phyloP scores from a whole-genome alignment of 352 stramenopile species.

The Stramenopiles sp. region DNA sequence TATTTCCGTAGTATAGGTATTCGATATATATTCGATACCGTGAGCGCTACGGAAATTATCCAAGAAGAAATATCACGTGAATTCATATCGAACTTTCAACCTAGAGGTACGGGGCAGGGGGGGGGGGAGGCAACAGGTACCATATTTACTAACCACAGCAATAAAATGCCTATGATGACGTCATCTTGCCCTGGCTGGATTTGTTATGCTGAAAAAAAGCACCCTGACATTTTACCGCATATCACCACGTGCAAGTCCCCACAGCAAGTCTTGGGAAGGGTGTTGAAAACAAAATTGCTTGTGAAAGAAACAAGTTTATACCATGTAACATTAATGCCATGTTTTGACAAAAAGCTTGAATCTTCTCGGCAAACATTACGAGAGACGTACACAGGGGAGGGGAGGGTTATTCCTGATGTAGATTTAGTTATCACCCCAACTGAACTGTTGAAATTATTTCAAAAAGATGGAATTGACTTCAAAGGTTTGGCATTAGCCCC shows the following conservation, averaged over 20 bases:
- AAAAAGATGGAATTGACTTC: conserved; percentile 21
- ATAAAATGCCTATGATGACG: conserved; percentile 71
- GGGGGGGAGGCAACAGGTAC: no score
- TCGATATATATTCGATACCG: not conserved
- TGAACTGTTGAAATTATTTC: conserved; percentile 40
- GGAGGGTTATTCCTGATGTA: conserved; percentile 49
- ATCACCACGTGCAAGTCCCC: conserved; percentile 82
- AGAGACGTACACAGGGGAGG: conserved; percentile 28
- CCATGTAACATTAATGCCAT: conserved; percentile 89
- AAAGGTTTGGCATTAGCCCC: conserved; percentile 36
- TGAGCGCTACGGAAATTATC: not conserved
- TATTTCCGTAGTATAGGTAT: not conserved
- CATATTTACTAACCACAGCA: no score
- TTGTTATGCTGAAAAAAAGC: conserved; percentile 90
- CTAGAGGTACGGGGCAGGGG: no score
- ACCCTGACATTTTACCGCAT: conserved; percentile 74
- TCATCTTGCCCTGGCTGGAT: conserved; percentile 89
- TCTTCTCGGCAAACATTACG: conserved; percentile 70
- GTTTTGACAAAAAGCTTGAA: conserved; percentile 97
- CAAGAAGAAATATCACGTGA: not conserved
- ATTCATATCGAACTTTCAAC: no score
- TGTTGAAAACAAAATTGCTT: not conserved
- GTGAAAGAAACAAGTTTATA: conserved; percentile 39
- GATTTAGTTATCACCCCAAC: conserved; percentile 74
- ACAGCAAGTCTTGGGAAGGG: conserved; percentile 64